These are phyloP conservation scores for Pseudofabraea citricarpa DNA, from an alignment of 2,329 filamentous ascomycete species.

Conservation along the genomic window DNA sequence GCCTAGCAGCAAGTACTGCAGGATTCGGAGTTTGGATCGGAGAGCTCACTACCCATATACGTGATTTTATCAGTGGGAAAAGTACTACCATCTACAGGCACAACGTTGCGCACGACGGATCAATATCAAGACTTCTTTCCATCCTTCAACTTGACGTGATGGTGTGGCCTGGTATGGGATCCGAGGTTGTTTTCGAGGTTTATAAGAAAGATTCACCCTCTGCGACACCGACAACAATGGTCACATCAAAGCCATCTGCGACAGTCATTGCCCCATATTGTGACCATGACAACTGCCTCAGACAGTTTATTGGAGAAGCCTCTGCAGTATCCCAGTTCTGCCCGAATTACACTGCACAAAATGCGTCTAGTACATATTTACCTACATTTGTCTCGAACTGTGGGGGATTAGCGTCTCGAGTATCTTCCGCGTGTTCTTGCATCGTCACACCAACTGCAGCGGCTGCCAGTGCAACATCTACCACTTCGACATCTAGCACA, in stretches of 20 bases:
- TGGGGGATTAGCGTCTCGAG: conserved; percentile 12
- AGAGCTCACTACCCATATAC: conserved; percentile 64
- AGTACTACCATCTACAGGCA: conserved; percentile 56
- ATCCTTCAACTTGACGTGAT: conserved; percentile 70
- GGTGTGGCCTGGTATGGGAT: conserved; percentile 83
- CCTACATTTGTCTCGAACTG: conserved; percentile 25
- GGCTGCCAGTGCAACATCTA: conserved; percentile 1
- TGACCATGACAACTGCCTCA: conserved; percentile 27
- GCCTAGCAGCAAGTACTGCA: conserved; percentile 55
- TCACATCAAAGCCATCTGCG: conserved; percentile 10
- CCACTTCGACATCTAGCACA: conserved; percentile 7
- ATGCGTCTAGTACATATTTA: conserved; percentile 6
- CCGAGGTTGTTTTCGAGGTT: conserved; percentile 73
- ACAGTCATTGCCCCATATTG: conserved; percentile 17
- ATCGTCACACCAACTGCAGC: conserved; percentile 16
- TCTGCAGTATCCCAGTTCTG: conserved; percentile 22
- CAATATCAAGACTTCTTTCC: conserved; percentile 59
- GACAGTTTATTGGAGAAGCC: conserved; percentile 23
- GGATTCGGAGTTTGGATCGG: conserved; percentile 70
- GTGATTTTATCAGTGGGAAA: conserved; percentile 42
- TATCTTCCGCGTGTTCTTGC: conserved; percentile 27
- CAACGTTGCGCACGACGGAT: conserved; percentile 79
- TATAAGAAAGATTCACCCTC: conserved; percentile 40
- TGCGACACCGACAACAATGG: conserved; percentile 3
- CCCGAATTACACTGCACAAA: conserved; percentile 16